phyloP scores from a whole-genome alignment of 2,329 filamentous ascomycete species.

The Trichoderma koningii region DNA sequence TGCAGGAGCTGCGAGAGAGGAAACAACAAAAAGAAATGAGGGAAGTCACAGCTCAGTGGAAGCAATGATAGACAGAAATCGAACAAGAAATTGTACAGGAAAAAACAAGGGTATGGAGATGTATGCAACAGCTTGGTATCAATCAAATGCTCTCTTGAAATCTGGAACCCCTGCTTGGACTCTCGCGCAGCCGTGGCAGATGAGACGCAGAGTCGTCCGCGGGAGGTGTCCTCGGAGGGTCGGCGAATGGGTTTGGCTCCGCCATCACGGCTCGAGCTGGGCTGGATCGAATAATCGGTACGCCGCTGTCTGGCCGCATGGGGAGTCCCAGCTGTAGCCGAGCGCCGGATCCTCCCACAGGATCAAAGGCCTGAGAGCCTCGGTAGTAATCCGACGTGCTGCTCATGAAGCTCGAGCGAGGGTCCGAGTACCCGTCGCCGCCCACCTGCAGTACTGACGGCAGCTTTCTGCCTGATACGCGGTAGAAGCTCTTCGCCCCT shows the following conservation, averaged over 20 bases:
- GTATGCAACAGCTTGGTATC: constrained; percentile 2
- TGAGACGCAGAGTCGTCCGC: constrained; percentile 45
- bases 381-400: constrained; percentile 55
- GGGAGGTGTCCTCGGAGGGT: constrained; percentile 34
- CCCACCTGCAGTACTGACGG: constrained; percentile 63
- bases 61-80: background rate
- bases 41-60: background rate
- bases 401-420: constrained; percentile 48
- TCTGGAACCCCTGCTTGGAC: constrained; percentile 41
- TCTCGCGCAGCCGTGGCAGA: constrained; percentile 38
- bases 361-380: constrained; percentile 52
- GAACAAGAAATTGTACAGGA: constrained; percentile 18
- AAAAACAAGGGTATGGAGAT: constrained; percentile 14
- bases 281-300: constrained; percentile 64
- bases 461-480: constrained; percentile 65
- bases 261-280: constrained; percentile 64
- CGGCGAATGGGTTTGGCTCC: constrained; percentile 53
- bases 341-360: constrained; percentile 38
- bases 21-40: background rate
- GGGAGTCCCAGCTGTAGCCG: constrained; percentile 57
- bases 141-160: constrained; percentile 47
- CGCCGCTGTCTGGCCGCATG: constrained; percentile 62
- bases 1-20: background rate
- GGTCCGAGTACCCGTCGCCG: constrained; percentile 64
- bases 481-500: constrained; percentile 62